These are phyloP conservation scores for Fraxinus sp. DNA, from an alignment of 305 asterid species.

Conservation along the genomic window DNA sequence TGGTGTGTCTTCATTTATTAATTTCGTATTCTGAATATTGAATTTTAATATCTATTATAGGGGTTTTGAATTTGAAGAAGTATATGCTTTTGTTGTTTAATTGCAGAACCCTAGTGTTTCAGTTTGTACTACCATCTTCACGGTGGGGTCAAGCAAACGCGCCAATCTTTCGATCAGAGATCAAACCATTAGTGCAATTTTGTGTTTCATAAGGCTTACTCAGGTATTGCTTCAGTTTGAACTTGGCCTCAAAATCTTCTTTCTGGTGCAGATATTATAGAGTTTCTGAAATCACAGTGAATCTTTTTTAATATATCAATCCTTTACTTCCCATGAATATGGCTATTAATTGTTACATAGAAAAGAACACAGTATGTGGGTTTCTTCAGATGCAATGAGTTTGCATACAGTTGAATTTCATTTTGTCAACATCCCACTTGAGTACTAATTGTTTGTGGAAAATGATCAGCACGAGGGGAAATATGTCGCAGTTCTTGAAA, in stretches of 20 bases:
- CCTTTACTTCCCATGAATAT: neutral
- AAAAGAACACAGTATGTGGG: neutral
- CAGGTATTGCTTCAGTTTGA: conserved; percentile 45
- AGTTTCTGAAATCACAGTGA: neutral
- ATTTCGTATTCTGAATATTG: neutral
- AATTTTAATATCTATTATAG: neutral
- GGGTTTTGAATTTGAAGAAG: neutral
- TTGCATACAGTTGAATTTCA: conserved; percentile 18
- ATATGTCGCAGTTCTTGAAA: conserved; percentile 72
- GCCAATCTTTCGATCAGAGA: conserved; percentile 72
- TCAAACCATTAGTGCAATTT: conserved; percentile 45
- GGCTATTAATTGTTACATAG: neutral
- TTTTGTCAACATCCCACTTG: conserved; percentile 22
- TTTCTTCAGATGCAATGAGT: neutral
- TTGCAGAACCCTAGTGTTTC: conserved; percentile 66
- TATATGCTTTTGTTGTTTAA: neutral
- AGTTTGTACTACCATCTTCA: conserved; percentile 49
- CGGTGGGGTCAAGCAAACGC: conserved; percentile 66
- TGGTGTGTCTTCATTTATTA: neutral
- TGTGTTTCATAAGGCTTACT: conserved; percentile 59
- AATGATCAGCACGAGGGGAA: conserved; percentile 63
- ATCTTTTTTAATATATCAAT: neutral
- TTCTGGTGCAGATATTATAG: neutral
- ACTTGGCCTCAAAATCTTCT: conserved; percentile 3
- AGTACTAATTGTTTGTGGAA: conserved; percentile 30